phyloP scores from a whole-genome alignment of 2,329 filamentous ascomycete genomes.

The Ciborinia camelliae region DNA sequence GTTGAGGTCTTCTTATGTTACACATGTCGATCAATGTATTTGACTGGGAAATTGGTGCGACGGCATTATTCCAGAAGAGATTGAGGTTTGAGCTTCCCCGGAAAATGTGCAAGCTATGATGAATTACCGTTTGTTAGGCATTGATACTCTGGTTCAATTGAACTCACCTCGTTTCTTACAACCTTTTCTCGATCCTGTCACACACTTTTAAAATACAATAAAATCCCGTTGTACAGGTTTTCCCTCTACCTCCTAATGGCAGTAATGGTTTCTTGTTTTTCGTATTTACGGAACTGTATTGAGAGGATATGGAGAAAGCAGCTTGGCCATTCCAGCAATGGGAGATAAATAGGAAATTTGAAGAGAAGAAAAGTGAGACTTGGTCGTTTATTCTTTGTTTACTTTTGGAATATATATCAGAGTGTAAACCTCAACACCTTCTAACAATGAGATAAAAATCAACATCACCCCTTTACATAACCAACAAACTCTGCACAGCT shows the following conservation, averaged over 20 bases:
- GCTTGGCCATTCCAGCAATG: background rate
- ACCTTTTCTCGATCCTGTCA: background rate
- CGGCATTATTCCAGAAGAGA: background rate
- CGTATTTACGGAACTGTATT: background rate
- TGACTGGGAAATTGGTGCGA: constrained; percentile 5
- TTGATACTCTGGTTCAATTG: background rate
- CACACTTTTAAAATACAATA: background rate
- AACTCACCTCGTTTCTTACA: background rate
- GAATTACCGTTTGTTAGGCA: background rate
- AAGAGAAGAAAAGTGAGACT: background rate
- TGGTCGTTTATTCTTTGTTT: background rate
- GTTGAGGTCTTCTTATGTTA: background rate
- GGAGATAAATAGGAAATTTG: too few species aligned
- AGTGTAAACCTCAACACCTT: background rate
- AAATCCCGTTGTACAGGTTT: background rate
- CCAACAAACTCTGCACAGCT: constrained; percentile 36
- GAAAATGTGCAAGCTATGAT: background rate
- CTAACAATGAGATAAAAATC: background rate
- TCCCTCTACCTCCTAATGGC: background rate
- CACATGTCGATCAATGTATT: background rate
- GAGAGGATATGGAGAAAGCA: background rate
- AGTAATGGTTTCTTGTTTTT: background rate
- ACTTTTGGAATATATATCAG: too few species aligned
- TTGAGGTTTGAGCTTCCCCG: background rate
- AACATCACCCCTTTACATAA: constrained; percentile 11